These are phyloP conservation scores for Puccinia novopanici DNA, from an alignment of 1,284 basidiomycete species.

Conservation along the genomic window DNA sequence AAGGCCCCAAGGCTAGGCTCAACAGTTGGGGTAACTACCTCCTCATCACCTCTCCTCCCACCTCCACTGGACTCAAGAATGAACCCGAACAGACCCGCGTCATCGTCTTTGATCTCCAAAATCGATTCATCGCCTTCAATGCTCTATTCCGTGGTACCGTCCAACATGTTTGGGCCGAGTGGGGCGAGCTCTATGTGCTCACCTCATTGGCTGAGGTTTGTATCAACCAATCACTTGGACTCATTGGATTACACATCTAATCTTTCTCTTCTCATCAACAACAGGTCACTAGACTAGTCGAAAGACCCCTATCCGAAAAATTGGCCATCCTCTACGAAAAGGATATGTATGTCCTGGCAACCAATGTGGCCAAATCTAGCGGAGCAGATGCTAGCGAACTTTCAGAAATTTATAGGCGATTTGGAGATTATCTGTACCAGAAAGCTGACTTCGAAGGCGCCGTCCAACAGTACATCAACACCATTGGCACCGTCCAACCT, in stretches of 20 bases:
- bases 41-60: conserved; percentile 83
- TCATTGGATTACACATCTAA: background rate
- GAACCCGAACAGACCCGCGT: conserved; percentile 74
- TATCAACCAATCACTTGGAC: background rate
- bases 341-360: conserved; percentile 66
- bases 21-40: conserved; percentile 66
- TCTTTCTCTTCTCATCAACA: background rate
- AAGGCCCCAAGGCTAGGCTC: conserved; percentile 72
- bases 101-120: conserved; percentile 86
- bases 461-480: conserved; percentile 87
- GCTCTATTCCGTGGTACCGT: conserved; percentile 77
- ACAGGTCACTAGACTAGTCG: conserved; percentile 63
- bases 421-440: conserved; percentile 85
- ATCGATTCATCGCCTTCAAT: conserved; percentile 83
- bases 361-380: conserved; percentile 69
- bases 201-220: conserved; percentile 73
- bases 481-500: conserved; percentile 83
- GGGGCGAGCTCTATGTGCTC: conserved; percentile 75
- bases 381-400: conserved; percentile 64
- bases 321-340: conserved; percentile 78
- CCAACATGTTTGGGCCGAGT: conserved; percentile 74
- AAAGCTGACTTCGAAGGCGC: conserved; percentile 91
- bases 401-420: conserved; percentile 81
- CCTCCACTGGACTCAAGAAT: conserved; percentile 58
- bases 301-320: conserved; percentile 76